phyloP scores from a whole-genome alignment of 2,329 filamentous ascomycete species.

The Arthrinium puccinioides region DNA sequence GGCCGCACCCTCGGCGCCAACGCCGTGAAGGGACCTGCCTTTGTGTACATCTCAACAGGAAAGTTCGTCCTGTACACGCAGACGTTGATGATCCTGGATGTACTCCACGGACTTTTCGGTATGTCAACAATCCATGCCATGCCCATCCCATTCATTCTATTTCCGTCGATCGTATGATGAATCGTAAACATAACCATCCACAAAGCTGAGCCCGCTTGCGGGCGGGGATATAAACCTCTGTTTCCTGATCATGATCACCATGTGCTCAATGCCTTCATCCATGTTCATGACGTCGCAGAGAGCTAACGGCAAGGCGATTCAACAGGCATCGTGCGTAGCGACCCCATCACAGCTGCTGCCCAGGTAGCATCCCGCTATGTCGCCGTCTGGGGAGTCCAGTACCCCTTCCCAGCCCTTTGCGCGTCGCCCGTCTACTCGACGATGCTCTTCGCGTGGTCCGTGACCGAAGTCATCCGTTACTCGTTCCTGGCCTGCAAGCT shows the following conservation, averaged over 20 bases:
- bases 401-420: conserved; percentile 59
- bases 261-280: too few relatives aligned
- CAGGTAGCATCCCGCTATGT: conserved; percentile 84
- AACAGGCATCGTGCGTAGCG: conserved; percentile 78
- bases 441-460: conserved; percentile 81
- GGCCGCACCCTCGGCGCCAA: conserved; percentile 55
- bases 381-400: conserved; percentile 80
- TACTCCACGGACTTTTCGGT: conserved; percentile 76
- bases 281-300: too few relatives aligned
- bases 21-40: conserved; percentile 43
- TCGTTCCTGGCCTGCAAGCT: conserved; percentile 79
- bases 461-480: conserved; percentile 92
- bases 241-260: too few relatives aligned
- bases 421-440: conserved; percentile 54
- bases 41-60: conserved; percentile 56
- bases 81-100: conserved; percentile 74
- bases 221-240: too few relatives aligned
- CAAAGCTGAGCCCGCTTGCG: too few relatives aligned
- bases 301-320: too few relatives aligned
- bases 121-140: too few relatives aligned
- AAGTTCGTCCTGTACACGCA: conserved; percentile 73
- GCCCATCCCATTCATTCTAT: not conserved
- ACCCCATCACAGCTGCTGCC: conserved; percentile 77
- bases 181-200: too few relatives aligned
- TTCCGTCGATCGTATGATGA: too few relatives aligned